phyloP scores from a whole-genome alignment of 2,329 filamentous ascomycete genomes.

The Paecilomyces formosus region DNA sequence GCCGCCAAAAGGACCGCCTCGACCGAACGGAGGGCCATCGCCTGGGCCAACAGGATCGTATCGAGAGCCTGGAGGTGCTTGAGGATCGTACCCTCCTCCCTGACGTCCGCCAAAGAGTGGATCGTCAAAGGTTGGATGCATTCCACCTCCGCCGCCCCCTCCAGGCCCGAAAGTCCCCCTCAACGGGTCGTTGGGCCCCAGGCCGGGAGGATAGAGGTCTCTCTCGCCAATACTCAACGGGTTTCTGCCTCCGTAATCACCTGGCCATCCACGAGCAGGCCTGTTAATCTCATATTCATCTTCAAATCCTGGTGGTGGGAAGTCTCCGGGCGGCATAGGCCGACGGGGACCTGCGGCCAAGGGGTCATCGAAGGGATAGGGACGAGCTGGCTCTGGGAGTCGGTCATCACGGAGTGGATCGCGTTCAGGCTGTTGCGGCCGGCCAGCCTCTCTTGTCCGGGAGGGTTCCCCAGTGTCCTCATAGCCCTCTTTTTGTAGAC shows the following conservation, averaged over 20 bases:
- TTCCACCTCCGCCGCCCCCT: conserved; percentile 64
- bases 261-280: conserved; percentile 48
- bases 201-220: conserved; percentile 77
- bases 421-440: conserved; percentile 32
- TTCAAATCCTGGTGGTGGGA: conserved; percentile 83
- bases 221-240: conserved; percentile 71
- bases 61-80: conserved; percentile 77
- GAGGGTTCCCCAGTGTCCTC: conserved; percentile 45
- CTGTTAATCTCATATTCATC: conserved; percentile 81
- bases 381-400: conserved; percentile 55
- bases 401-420: conserved; percentile 46
- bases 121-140: conserved; percentile 95
- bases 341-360: conserved; percentile 52
- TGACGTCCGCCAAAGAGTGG: conserved; percentile 64
- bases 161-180: conserved; percentile 57
- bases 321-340: conserved; percentile 63
- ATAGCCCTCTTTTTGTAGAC: conserved; percentile 70
- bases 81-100: conserved; percentile 55
- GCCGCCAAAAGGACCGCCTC: conserved; percentile 23
- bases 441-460: conserved; percentile 30
- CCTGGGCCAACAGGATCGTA: conserved; percentile 83
- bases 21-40: conserved; percentile 42
- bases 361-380: conserved; percentile 62
- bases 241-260: conserved; percentile 40
- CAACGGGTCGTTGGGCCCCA: conserved; percentile 80